These are phyloP conservation scores for Fraxinus baroniana DNA, from an alignment of 305 asterid species.

Conservation along the genomic window DNA sequence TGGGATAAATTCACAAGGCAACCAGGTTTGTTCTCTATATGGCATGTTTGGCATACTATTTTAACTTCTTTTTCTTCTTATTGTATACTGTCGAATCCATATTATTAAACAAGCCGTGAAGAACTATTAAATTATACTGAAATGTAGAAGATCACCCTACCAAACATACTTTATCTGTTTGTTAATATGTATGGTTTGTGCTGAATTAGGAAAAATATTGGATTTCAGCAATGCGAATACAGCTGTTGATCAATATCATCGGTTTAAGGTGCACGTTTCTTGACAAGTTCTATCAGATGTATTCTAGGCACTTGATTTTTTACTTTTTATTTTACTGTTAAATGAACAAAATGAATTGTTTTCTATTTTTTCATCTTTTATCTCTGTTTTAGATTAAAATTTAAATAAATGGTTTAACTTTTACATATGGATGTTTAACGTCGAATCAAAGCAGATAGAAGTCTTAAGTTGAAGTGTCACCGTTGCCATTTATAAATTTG, in stretches of 20 bases:
- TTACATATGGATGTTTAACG: background rate
- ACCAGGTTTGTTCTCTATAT: constrained; percentile 45
- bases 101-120: background rate
- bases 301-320: background rate
- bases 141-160: background rate
- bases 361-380: background rate
- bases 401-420: background rate
- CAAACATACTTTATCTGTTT: background rate
- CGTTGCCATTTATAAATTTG: background rate
- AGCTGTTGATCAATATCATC: constrained; percentile 92
- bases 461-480: background rate
- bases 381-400: background rate
- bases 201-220: constrained; percentile 58
- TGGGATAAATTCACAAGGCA: constrained; percentile 74
- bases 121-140: background rate
- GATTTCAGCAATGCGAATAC: constrained; percentile 87
- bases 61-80: background rate
- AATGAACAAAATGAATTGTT: background rate
- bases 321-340: background rate
- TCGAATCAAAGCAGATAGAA: background rate
- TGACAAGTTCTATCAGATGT: background rate
- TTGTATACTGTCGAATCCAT: background rate
- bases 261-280: constrained; percentile 53
- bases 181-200: background rate
- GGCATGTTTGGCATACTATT: background rate